Conservation (phyloP, 352 stramenopile genomes). For the Pythium utonaiense region DNA sequence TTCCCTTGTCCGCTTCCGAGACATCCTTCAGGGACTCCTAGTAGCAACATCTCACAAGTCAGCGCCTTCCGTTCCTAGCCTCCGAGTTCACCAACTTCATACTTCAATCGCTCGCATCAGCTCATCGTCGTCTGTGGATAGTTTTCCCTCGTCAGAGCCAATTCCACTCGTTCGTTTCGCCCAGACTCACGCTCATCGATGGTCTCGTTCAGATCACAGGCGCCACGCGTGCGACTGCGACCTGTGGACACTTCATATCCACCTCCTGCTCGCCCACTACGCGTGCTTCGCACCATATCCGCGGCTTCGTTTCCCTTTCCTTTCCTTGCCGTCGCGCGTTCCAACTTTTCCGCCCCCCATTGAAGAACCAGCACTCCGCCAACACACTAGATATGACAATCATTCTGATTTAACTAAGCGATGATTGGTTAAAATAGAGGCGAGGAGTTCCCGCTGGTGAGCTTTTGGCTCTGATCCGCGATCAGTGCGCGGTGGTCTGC, state of each 20-base stretch:
- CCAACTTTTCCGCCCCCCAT: constrained; percentile 6
- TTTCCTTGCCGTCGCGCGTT: not conserved
- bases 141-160: not conserved
- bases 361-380: constrained; percentile 19
- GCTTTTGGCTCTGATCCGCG: not conserved
- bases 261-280: not conserved
- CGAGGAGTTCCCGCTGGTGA: not conserved
- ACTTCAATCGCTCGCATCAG: constrained; percentile 1
- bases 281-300: not conserved
- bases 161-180: not conserved
- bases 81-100: not conserved
- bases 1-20: not conserved
- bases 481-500: not conserved
- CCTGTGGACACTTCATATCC: not conserved
- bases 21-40: constrained; percentile 1
- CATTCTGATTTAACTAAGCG: not conserved
- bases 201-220: constrained; percentile 20
- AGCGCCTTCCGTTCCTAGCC: not conserved
- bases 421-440: constrained; percentile 7
- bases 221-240: not conserved
- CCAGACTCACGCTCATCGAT: constrained; percentile 19
- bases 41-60: not conserved
- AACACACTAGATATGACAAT: constrained; percentile 1
- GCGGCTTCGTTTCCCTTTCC: not conserved
- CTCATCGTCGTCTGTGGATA: constrained; percentile 8